Base-by-base conservation (phyloP, 2,329 filamentous ascomycete genomes). In the Fusarium succisae region DNA sequence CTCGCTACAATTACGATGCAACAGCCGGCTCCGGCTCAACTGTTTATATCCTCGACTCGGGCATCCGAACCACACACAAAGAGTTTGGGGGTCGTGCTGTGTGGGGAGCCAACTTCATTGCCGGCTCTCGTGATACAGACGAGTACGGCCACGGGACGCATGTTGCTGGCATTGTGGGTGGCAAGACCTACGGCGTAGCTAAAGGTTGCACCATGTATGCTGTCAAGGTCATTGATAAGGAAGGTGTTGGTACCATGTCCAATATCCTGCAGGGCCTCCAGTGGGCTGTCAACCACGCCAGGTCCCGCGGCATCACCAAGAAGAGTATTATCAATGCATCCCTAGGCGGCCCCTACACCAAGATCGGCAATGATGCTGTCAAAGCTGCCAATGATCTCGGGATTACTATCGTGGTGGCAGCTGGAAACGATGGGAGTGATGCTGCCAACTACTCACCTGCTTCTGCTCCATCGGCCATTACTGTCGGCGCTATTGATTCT, bases 41-140 rank as follows among this genome's bases (percentile, higher is more conserved):
- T 58, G 79, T 81, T 39, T 87, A 86, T 64, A 70, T 87, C 8
- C 79, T 86, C 60, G 85, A 87, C 70, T 84, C 84, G 1, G 85
- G 85, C 60, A 83, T 87, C 58, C 79, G 78, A 15, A 79, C 77
- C 18, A 60, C 78, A 4, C 85, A 87, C 67, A 44, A 54, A 3
- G 76, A 80, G 38, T 81, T 80, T 38, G 37, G 2, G 1, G 77
- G 77, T 13, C 76, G 79, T 13, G 80, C 79, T 10, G 18, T 62
- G 12, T 79, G 74, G 67, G 80, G 79, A 24, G 68, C 70, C 51
- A 82, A 80, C 41, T 76, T 72, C n/a, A 35, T 78, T 1, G 60
- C 43, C 8, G 57, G 76, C 45, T 73, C 81, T 17, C 77, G 76
- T 62, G 77, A 81, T 64, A 77, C 59, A 28, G 76, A 80, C 50